phyloP scores from a whole-genome alignment of 1,284 basidiomycete species.

The Phellinidium pouzarii region DNA sequence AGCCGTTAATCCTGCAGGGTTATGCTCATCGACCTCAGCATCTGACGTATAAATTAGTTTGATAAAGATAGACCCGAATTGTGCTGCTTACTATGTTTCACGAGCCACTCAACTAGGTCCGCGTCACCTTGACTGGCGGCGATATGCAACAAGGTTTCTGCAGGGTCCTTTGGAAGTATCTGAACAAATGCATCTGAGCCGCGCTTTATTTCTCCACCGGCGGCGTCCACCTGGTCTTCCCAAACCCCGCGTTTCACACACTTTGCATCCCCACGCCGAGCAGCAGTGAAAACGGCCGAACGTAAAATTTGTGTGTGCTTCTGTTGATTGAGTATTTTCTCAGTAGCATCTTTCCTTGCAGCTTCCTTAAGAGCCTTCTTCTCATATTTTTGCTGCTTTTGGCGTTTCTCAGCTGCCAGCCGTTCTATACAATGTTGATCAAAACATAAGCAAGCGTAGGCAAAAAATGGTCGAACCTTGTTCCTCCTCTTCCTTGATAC shows the following conservation, averaged over 20 bases:
- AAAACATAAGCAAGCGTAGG: slow-evolving; percentile 13
- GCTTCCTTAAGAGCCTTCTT: slow-evolving; percentile 51
- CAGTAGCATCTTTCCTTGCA: slow-evolving; percentile 44
- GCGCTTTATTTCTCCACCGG: slow-evolving; percentile 56
- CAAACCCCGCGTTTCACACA: slow-evolving; percentile 57
- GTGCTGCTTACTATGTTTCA: slow-evolving; percentile 51
- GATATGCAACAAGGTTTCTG: slow-evolving; percentile 65
- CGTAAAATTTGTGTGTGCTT: slow-evolving; percentile 47
- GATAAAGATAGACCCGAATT: slow-evolving; percentile 20
- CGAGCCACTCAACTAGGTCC: slow-evolving; percentile 59
- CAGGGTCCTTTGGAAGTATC: slow-evolving; percentile 41
- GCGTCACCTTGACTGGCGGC: slow-evolving; percentile 46
- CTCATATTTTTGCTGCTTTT: slow-evolving; percentile 43
- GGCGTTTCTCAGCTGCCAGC: slow-evolving; percentile 47
- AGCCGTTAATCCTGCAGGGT: slow-evolving; percentile 48
- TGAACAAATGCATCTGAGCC: slow-evolving; percentile 49
- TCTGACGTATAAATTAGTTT: slow-evolving; percentile 35
- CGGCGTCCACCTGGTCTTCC: slow-evolving; percentile 62
- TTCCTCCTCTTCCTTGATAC: slow-evolving; percentile 43
- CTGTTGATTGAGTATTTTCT: slow-evolving; percentile 39
- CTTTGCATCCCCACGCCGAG: slow-evolving; percentile 43
- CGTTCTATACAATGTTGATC: slow-evolving; percentile 33
- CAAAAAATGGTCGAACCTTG: slow-evolving; percentile 34
- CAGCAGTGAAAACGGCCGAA: slow-evolving; percentile 56
- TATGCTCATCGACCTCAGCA: slow-evolving; percentile 62